Evolutionary conservation across 768 basidiomycete species (phyloP).

Genomic region (Hypholoma sublateritium): DNA sequence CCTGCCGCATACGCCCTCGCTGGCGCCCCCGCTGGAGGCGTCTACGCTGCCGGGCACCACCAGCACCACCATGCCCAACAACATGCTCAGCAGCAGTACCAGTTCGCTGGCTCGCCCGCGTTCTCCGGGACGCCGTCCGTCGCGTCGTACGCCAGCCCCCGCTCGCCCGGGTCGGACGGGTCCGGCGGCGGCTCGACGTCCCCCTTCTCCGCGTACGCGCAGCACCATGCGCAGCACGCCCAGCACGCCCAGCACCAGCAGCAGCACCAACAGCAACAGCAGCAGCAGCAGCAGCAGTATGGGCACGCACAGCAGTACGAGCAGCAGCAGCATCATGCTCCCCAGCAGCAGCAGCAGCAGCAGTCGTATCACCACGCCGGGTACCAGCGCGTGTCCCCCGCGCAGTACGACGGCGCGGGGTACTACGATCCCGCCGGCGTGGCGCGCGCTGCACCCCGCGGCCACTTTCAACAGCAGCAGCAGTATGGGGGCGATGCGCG

Average conservation of each 20-base stretch:
- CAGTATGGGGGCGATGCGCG: not conserved
- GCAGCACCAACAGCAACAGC: not conserved
- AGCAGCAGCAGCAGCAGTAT: not conserved
- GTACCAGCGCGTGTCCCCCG: not conserved
- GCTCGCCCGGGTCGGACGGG: conserved; percentile 22
- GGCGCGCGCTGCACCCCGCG: not conserved
- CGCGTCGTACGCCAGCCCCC: conserved; percentile 17
- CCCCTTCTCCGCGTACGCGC: conserved; percentile 6
- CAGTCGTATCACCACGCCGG: not conserved
- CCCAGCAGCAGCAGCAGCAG: not conserved
- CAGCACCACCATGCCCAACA: conserved; percentile 7
- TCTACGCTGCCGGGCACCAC: conserved; percentile 6
- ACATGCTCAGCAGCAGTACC: conserved; percentile 18
- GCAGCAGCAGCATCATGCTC: not conserved
- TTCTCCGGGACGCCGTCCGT: conserved; percentile 24
- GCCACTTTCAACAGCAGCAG: not conserved
- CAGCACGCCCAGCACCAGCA: not conserved
- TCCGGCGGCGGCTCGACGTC: conserved; percentile 11
- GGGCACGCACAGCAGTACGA: not conserved
- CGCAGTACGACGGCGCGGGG: not conserved
- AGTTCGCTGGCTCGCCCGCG: conserved; percentile 20
- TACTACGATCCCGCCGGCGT: not conserved
- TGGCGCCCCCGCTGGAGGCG: not conserved
- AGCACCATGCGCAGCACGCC: not conserved
- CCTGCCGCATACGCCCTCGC: conserved; percentile 3